Evolutionary conservation across 2,329 filamentous ascomycete genomes (phyloP).

Genomic region (Aureobasidium melanogenum): DNA sequence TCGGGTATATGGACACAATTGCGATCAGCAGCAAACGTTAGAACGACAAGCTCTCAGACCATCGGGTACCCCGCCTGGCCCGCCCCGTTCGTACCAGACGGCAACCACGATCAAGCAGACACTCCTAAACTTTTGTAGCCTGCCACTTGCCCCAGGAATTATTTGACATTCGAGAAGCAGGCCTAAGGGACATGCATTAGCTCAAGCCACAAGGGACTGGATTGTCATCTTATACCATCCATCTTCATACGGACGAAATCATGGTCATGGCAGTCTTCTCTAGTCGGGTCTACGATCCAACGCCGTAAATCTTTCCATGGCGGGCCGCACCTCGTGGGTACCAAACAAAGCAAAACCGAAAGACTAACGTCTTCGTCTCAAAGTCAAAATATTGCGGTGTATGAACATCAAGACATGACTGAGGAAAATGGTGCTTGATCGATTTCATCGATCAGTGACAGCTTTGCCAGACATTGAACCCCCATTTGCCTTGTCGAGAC

Average conservation of each 20-base stretch:
- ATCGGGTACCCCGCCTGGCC: neutral
- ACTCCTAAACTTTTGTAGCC: neutral
- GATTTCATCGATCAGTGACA: neutral
- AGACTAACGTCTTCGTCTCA: neutral
- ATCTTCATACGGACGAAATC: neutral
- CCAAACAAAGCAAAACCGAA: neutral
- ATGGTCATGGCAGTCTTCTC: neutral
- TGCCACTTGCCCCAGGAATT: neutral
- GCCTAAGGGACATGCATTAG: neutral
- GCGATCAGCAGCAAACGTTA: neutral
- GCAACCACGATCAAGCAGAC: neutral
- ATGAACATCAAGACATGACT: neutral
- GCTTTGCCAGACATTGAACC: neutral
- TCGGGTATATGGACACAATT: neutral
- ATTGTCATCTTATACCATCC: neutral
- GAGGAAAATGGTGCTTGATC: neutral
- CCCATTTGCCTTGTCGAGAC: neutral
- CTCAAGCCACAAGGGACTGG: neutral
- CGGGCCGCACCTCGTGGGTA: conserved; percentile 1
- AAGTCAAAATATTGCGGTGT: neutral
- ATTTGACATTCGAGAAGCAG: neutral
- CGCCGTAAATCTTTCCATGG: neutral
- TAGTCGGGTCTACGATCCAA: neutral
- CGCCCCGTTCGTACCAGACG: neutral
- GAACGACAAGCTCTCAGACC: neutral